Percentiles rank a stretch among this genome's conserved stretches.
phyloP scores from a whole-genome alignment of 768 basidiomycete species.

The Tulasnella sp. region DNA sequence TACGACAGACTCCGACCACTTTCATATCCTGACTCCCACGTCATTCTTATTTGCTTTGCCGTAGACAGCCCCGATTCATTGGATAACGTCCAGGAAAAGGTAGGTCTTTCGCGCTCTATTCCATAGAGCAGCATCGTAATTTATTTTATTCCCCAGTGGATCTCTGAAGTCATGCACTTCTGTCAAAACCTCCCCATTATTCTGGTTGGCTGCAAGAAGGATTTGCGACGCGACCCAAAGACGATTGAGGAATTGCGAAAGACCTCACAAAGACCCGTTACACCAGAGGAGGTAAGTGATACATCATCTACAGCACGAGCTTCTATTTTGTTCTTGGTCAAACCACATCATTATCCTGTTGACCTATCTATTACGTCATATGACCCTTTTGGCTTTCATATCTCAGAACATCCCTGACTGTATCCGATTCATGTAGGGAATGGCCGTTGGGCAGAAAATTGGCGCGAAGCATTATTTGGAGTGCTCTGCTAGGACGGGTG shows the following conservation, averaged over 20 bases:
- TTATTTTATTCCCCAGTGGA: constrained; percentile 60
- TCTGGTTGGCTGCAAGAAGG: constrained; percentile 98
- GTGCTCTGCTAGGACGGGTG: constrained; percentile 91
- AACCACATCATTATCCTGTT: background rate
- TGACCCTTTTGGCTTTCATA: background rate
- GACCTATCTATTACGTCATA: background rate
- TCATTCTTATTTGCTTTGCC: constrained; percentile 98
- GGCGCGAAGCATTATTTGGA: constrained; percentile 94
- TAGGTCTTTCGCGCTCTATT: constrained; percentile 27
- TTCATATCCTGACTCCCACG: constrained; percentile 98
- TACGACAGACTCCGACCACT: constrained; percentile 97
- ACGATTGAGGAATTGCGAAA: constrained; percentile 90
- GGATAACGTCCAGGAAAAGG: constrained; percentile 99
- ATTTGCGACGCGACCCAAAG: constrained; percentile 82
- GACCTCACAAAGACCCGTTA: constrained; percentile 89
- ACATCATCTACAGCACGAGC: background rate
- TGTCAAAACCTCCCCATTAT: constrained; percentile 90
- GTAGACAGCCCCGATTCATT: constrained; percentile 96
- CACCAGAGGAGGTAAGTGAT: constrained; percentile 67
- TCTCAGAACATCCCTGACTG: background rate
- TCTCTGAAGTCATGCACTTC: constrained; percentile 97
- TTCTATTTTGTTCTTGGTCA: background rate
- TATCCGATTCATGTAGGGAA: constrained; percentile 43
- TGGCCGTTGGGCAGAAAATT: constrained; percentile 93
- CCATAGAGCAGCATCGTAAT: background rate